Evolutionary conservation across 345 rosid species (phyloP).

Genomic region (Anastatica hierochuntica): DNA sequence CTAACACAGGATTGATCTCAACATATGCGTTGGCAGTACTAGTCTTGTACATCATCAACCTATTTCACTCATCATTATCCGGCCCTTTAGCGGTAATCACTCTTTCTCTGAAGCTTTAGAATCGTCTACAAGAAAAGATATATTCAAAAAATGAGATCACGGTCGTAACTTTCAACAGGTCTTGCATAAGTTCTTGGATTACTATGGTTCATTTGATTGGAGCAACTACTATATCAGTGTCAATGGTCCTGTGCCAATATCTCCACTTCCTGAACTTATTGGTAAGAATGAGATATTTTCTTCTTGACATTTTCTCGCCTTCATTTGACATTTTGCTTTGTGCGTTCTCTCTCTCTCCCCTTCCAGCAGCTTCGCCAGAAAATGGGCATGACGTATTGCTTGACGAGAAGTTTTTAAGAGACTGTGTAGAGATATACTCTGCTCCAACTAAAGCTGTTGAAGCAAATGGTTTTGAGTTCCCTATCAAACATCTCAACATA

Average conservation of each 20-base stretch:
- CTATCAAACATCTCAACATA: slow-evolving; percentile 58
- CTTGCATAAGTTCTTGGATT: slow-evolving; percentile 58
- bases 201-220: slow-evolving; percentile 81
- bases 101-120: slow-evolving; percentile 8
- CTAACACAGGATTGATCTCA: slow-evolving; percentile 72
- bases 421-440: slow-evolving; percentile 38
- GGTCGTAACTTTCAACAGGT: slow-evolving; percentile 33
- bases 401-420: slow-evolving; percentile 43
- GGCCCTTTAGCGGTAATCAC: slow-evolving; percentile 69
- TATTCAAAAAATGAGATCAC: neutral
- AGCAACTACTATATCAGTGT: slow-evolving; percentile 46
- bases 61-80: slow-evolving; percentile 50
- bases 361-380: slow-evolving; percentile 22
- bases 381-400: slow-evolving; percentile 40
- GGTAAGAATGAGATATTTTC: slow-evolving; percentile 57
- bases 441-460: slow-evolving; percentile 34
- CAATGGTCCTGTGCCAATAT: slow-evolving; percentile 52
- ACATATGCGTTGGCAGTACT: slow-evolving; percentile 78
- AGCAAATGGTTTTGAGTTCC: slow-evolving; percentile 34
- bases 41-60: slow-evolving; percentile 64
- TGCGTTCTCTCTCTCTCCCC: neutral
- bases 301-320: no score
- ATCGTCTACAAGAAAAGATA: slow-evolving; percentile 4
- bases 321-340: no score
- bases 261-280: slow-evolving; percentile 40